A percentile compares a stretch with the other conserved stretches of the same genome.
Evolutionary conservation across 2,329 filamentous ascomycete genomes (phyloP).

Genomic region (Aspergillus spinulosporus): DNA sequence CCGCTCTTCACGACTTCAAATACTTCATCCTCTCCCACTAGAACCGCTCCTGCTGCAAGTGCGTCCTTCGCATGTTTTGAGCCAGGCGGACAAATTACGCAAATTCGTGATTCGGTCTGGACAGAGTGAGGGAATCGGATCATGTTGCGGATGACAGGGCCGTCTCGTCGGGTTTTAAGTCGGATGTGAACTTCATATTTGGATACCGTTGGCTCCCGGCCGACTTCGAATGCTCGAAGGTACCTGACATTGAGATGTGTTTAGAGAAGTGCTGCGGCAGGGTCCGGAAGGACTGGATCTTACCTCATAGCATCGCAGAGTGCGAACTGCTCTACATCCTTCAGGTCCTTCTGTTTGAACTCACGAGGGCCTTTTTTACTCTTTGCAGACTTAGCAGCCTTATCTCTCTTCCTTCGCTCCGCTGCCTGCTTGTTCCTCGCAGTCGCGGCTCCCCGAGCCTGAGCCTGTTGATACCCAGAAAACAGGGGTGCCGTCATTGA

Average conservation of each 20-base stretch:
- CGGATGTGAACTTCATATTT: constrained; percentile 92
- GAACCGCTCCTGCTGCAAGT: constrained; percentile 71
- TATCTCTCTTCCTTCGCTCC: constrained; percentile 47
- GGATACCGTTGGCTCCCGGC: constrained; percentile 66
- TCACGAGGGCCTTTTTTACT: constrained; percentile 65
- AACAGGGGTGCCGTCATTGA: constrained; percentile 35
- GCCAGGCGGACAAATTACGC: constrained; percentile 84
- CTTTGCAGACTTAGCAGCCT: constrained; percentile 56
- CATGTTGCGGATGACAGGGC: constrained; percentile 81
- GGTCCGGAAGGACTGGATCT: constrained; percentile 16
- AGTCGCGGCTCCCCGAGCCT: constrained; percentile 39
- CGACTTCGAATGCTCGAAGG: constrained; percentile 88
- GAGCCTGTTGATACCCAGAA: constrained; percentile 36
- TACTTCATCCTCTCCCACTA: constrained; percentile 82
- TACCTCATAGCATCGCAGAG: constrained; percentile 90
- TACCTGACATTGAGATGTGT: constrained; percentile 59
- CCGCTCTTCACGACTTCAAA: constrained; percentile 77
- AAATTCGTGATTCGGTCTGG: constrained; percentile 83
- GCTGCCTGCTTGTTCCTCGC: constrained; percentile 34
- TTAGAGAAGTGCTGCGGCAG: constrained; percentile 16
- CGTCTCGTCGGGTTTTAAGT: constrained; percentile 79
- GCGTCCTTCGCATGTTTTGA: constrained; percentile 74
- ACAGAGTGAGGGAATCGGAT: constrained; percentile 87
- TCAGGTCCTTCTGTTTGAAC: constrained; percentile 64
- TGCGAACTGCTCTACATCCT: constrained; percentile 70